These are phyloP conservation scores for Penicillium alfredii DNA, from an alignment of 495 filamentous ascomycete species.

Conservation along the genomic window DNA sequence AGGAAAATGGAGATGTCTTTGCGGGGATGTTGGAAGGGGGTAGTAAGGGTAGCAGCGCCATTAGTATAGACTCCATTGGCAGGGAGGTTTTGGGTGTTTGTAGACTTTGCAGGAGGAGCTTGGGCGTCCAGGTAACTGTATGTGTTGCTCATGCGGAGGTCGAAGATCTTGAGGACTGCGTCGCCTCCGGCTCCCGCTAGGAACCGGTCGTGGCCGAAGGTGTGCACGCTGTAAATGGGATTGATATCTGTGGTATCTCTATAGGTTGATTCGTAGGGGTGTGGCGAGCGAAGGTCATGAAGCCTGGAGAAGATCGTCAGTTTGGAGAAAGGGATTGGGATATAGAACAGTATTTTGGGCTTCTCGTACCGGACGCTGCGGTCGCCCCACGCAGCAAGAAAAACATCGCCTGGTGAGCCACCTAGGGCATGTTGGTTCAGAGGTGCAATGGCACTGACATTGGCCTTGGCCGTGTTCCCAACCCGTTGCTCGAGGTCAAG, in stretches of 20 bases:
- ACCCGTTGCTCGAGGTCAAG: slow-evolving; percentile 21
- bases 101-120: slow-evolving; percentile 1
- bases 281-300: slow-evolving; percentile 59
- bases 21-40: slow-evolving; percentile 10
- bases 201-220: slow-evolving; percentile 51
- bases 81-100: not conserved
- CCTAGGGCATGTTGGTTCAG: slow-evolving; percentile 31
- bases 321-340: too few species aligned
- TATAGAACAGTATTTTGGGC: too few species aligned
- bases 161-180: slow-evolving; percentile 58
- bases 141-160: slow-evolving; percentile 51
- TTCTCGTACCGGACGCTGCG: slow-evolving; percentile 49
- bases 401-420: slow-evolving; percentile 41
- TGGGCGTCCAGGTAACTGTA: slow-evolving; percentile 37
- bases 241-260: slow-evolving; percentile 50
- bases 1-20: slow-evolving; percentile 39
- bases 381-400: slow-evolving; percentile 59
- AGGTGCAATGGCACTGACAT: slow-evolving; percentile 48
- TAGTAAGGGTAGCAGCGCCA: too few species aligned
- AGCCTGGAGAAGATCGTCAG: slow-evolving; percentile 35
- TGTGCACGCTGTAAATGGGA: slow-evolving; percentile 54
- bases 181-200: slow-evolving; percentile 52
- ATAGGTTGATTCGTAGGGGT: slow-evolving; percentile 43
- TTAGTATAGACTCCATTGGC: not conserved
- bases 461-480: slow-evolving; percentile 19